Conservation (phyloP, 116 monocot genomes). For the Iris pallida region DNA sequence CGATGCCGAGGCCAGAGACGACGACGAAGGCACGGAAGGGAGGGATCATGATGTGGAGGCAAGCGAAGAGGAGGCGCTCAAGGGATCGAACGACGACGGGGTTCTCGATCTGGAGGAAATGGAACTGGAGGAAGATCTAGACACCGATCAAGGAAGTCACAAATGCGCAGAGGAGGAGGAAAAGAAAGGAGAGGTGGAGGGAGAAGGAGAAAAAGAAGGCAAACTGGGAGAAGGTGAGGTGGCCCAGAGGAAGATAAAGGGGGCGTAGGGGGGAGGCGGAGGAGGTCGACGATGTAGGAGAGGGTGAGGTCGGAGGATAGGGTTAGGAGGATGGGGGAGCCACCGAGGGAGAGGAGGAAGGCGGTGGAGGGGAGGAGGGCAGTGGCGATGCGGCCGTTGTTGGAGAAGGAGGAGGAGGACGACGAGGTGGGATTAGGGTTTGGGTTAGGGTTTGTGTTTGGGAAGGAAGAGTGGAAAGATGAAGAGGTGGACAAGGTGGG, state of each 20-base stretch:
- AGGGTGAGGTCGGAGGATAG: conserved; percentile 61
- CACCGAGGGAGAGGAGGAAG: conserved; percentile 84
- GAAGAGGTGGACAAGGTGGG: not conserved
- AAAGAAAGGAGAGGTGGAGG: conserved; percentile 41
- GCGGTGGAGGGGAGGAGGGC: conserved; percentile 70
- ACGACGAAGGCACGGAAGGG: conserved; percentile 76
- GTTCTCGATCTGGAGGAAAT: conserved; percentile 82
- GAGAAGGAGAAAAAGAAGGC: conserved; percentile 59
- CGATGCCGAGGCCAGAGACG: conserved; percentile 69
- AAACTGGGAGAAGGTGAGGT: conserved; percentile 61
- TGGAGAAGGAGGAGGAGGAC: conserved; percentile 31
- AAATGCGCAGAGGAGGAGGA: conserved; percentile 60
- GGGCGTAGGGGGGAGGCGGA: conserved; percentile 37
- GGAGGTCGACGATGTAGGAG: conserved; percentile 76
- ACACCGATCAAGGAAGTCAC: conserved; percentile 72
- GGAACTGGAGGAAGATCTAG: conserved; percentile 85
- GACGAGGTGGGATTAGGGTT: conserved; percentile 14
- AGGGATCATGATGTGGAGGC: conserved; percentile 60
- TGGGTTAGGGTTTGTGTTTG: conserved; percentile 13
- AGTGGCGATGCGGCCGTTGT: conserved; percentile 59
- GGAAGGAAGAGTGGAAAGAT: conserved; percentile 10
- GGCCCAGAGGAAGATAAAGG: conserved; percentile 82
- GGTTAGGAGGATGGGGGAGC: conserved; percentile 41
- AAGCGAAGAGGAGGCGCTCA: conserved; percentile 84
- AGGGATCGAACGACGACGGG: conserved; percentile 56